A percentile compares a stretch with the other conserved stretches of the same genome.
Evolutionary conservation across 257 asterid genomes (phyloP).

Genomic region (Nicotiana noctiflora): DNA sequence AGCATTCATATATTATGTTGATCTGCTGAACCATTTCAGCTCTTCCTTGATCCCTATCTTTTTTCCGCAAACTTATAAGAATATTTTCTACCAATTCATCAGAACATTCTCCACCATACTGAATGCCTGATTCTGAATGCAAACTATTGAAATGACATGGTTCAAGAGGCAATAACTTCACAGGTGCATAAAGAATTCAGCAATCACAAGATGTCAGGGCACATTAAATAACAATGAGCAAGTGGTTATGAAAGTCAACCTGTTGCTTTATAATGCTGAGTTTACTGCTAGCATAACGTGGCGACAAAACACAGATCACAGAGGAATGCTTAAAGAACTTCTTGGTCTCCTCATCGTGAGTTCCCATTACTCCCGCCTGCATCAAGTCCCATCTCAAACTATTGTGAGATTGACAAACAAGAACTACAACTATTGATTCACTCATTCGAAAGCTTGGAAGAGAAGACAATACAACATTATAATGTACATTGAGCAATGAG

Average conservation of each 20-base stretch:
- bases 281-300: conserved; percentile 82
- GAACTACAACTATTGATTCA: neutral
- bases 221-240: neutral
- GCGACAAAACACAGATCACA: conserved; percentile 79
- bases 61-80: neutral
- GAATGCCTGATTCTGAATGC: neutral
- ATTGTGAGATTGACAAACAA: conserved; percentile 8
- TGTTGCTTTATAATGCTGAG: conserved; percentile 75
- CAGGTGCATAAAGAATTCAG: neutral
- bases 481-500: neutral
- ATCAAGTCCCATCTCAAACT: conserved; percentile 13
- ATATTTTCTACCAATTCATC: neutral
- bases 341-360: conserved; percentile 89
- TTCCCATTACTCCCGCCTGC: conserved; percentile 83
- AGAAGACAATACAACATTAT: neutral
- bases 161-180: neutral
- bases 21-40: neutral
- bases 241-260: conserved; percentile 28
- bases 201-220: neutral
- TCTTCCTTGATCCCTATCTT: neutral
- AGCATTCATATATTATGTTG: neutral
- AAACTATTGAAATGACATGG: neutral
- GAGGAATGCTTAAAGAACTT: conserved; percentile 83
- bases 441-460: neutral
- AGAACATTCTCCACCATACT: neutral